These are phyloP conservation scores for Musa acuminata DNA, from an alignment of 176 grass and related monocot species.

Conservation along the genomic window DNA sequence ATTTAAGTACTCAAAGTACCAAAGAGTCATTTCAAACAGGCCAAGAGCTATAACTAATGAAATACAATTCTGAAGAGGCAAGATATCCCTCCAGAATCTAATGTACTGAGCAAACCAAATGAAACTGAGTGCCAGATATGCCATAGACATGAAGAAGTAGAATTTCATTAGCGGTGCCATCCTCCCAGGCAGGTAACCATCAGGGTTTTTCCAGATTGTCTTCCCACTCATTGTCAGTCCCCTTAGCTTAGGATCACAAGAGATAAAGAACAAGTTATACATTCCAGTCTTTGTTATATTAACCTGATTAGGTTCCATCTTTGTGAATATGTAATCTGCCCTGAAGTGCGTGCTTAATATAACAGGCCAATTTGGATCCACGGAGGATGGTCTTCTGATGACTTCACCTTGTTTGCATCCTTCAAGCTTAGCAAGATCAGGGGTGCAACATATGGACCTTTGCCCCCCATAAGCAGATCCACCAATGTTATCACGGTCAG, in stretches of 20 bases:
- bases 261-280: conserved; percentile 99
- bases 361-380: conserved; percentile 66
- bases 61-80: conserved; percentile 97
- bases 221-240: conserved; percentile 96
- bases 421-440: conserved; percentile 88
- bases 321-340: conserved; percentile 42
- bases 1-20: conserved; percentile 97
- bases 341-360: conserved; percentile 74
- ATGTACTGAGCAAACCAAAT: conserved; percentile 87
- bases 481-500: conserved; percentile 87
- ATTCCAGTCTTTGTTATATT: conserved; percentile 85
- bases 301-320: conserved; percentile 41
- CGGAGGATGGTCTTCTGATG: conserved; percentile 67
- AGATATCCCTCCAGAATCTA: conserved; percentile 90
- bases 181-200: conserved; percentile 73
- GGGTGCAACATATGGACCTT: conserved; percentile 96
- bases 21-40: conserved; percentile 93
- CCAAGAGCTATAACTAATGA: conserved; percentile 87
- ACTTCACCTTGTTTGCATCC: conserved; percentile 95
- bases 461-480: conserved; percentile 95
- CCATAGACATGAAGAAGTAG: conserved; percentile 84
- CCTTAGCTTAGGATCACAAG: conserved; percentile 91
- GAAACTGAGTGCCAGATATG: conserved; percentile 57
- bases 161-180: conserved; percentile 94
- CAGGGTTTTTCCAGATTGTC: conserved; percentile 94